Conservation (phyloP, 176 grass and related monocot genomes). For the Triticum dicoccoides region DNA sequence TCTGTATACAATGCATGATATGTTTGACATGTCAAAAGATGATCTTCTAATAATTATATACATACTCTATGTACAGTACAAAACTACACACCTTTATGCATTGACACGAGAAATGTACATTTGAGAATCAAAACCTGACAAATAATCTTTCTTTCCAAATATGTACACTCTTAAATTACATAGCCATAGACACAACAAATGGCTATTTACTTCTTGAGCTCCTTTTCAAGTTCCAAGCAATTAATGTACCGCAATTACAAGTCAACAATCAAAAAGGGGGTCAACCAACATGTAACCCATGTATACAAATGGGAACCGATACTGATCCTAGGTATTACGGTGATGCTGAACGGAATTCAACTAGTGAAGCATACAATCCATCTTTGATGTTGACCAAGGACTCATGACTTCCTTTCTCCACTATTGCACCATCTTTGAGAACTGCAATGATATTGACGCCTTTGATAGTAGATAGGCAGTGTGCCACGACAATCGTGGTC, state of each 20-base stretch:
- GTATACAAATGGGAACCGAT: not conserved
- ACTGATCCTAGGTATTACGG: not conserved
- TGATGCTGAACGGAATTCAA: constrained; percentile 40
- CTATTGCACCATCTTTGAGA: constrained; percentile 60
- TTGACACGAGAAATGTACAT: not conserved
- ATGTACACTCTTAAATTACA: not conserved
- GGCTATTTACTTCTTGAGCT: not conserved
- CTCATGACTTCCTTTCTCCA: constrained; percentile 60
- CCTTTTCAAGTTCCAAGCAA: not conserved
- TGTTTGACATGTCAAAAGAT: too few species aligned
- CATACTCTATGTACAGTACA: not conserved
- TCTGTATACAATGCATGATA: too few species aligned
- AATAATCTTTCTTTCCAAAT: not conserved
- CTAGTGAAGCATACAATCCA: constrained; percentile 65
- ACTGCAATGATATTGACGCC: constrained; percentile 62
- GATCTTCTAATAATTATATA: too few species aligned
- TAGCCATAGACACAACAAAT: not conserved
- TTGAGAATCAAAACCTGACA: not conserved
- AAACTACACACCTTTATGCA: not conserved
- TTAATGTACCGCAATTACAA: not conserved
- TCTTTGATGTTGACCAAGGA: constrained; percentile 47
- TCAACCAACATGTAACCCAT: not conserved
- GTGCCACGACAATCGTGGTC: constrained; percentile 57
- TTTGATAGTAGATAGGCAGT: constrained; percentile 59
- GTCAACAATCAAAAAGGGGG: not conserved